Evolutionary conservation across 1,284 basidiomycete species (phyloP), one percentile per base, ranked within the genome.

Genomic region (Melampsora larici-populina): DNA sequence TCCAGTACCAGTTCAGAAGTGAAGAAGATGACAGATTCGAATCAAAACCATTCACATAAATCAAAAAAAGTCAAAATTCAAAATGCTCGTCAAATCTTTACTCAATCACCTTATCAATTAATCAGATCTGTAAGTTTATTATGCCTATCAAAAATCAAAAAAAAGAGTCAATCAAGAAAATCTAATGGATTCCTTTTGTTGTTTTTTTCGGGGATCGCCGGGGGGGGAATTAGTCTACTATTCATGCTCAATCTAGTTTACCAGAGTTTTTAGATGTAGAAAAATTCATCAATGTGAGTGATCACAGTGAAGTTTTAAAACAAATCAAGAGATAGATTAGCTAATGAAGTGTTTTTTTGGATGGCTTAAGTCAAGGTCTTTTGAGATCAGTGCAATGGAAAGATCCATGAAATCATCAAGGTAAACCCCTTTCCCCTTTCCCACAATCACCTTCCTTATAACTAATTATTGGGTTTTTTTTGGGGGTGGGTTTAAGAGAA

Each of bases 371-470:
- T 89, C 92, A 26, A 87, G 94, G 79, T 87, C 89, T 4, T 92
- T 92, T 81, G 94, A 97, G 85, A 93, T 97, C 75, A 86, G 88
- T 65, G 91, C 93, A 0, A 92, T 97, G 89, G 89, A 94, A 80
- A 88, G 86, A 31, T 90, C 92, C 0, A 94, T 96, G 86, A 89
- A 91, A 83, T 87, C 86, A 58, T 90, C 92, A 55, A 88, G 89
- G 93, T 90, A 65, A 79, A 65, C n/a, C 13, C 58, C 62, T 55
- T 40, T 7, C 11, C 29, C n/a, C n/a, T n/a, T n/a, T n/a, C 24
- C 46, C 49, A 43, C 3, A 40, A 33, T 43, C 60, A 36, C 31
- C 40, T 15, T 26, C 69, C n/a, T 63, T 55, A 33, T 55, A 4
- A 36, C 9, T 36, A 9, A 36, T 36, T 36, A n/a, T 31, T 26